Conservation (phyloP, 345 rosid species). For the Populus tremula region DNA sequence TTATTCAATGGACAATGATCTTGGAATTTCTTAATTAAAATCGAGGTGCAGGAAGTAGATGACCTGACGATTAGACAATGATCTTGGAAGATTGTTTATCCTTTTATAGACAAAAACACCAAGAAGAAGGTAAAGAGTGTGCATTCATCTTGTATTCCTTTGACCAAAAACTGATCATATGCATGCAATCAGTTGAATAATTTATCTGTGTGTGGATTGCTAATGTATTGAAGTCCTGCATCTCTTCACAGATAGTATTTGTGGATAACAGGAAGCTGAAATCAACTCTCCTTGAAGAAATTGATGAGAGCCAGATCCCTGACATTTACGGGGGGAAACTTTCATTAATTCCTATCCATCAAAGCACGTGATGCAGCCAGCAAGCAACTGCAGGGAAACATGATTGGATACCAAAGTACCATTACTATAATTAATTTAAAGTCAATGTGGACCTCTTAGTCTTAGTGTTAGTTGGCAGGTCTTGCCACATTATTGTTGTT, state of each 20-base stretch:
- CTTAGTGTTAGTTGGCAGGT: too few relatives aligned
- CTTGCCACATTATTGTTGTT: too few relatives aligned
- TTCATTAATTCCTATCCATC: constrained; percentile 17
- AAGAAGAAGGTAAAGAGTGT: constrained; percentile 32
- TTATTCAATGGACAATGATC: neutral
- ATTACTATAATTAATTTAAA: too few relatives aligned
- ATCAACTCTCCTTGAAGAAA: too few relatives aligned
- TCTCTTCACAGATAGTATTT: too few relatives aligned
- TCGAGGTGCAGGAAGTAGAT: constrained; percentile 35
- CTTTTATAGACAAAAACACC: constrained; percentile 42
- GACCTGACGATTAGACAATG: constrained; percentile 44
- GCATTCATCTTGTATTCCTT: too few relatives aligned
- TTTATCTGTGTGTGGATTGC: neutral
- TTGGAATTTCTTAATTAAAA: neutral
- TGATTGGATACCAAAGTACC: neutral
- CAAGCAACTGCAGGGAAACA: neutral
- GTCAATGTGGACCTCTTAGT: too few relatives aligned
- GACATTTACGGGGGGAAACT: too few relatives aligned
- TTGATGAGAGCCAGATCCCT: too few relatives aligned
- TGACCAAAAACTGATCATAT: too few relatives aligned
- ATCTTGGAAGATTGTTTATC: constrained; percentile 39
- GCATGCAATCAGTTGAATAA: neutral
- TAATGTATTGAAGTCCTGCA: neutral
- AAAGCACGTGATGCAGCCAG: neutral
- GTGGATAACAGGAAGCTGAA: too few relatives aligned